Evolutionary conservation across 208 protist species (phyloP).

Genomic region (Crithidia fasciculata): DNA sequence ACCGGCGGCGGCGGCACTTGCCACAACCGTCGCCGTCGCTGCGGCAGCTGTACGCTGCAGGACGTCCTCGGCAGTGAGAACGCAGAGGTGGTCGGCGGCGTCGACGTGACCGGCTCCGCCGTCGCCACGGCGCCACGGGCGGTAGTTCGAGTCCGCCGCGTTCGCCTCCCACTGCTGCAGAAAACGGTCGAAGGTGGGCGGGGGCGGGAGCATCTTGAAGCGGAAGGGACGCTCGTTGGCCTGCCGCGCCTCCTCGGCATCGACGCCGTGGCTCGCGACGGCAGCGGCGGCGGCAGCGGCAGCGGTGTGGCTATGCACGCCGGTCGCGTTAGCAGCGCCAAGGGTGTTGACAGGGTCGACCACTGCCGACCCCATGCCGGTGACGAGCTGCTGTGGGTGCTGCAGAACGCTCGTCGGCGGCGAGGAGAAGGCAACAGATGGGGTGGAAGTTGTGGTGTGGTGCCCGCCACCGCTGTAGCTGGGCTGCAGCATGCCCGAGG

Average conservation of each 20-base stretch:
- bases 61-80: conserved; percentile 5
- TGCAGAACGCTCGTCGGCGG: conserved; percentile 12
- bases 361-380: neutral
- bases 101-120: conserved; percentile 12
- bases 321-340: neutral
- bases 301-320: neutral
- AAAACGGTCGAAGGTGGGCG: conserved; percentile 24
- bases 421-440: conserved; percentile 3
- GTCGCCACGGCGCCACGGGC: conserved; percentile 6
- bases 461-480: conserved; percentile 1
- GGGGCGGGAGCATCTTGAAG: conserved; percentile 33
- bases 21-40: conserved; percentile 2
- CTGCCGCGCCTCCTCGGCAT: conserved; percentile 21
- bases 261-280: neutral
- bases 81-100: neutral
- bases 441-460: neutral
- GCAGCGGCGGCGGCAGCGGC: neutral
- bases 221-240: conserved; percentile 31
- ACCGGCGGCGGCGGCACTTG: conserved; percentile 1
- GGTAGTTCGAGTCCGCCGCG: conserved; percentile 15
- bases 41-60: neutral
- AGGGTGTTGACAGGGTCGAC: conserved; percentile 3
- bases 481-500: neutral
- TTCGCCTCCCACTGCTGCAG: conserved; percentile 29
- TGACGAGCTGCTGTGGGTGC: conserved; percentile 13